Conservation (phyloP, 73 alveolate genomes). For the Tetrahymena elliotti region DNA sequence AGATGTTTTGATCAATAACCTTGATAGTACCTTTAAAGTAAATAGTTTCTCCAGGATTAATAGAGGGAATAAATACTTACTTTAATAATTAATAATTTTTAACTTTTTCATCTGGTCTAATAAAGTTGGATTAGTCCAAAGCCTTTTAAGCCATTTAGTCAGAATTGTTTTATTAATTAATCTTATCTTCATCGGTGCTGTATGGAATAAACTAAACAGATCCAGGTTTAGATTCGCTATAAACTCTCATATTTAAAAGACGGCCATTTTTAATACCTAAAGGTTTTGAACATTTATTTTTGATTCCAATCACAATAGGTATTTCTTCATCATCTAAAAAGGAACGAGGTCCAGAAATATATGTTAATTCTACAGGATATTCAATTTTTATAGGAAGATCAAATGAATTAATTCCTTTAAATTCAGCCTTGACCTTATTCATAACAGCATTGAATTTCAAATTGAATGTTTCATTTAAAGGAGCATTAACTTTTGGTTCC, state of each 20-base stretch:
- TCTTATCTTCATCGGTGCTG: neutral
- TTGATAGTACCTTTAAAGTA: neutral
- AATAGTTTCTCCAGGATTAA: neutral
- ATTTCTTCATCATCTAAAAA: neutral
- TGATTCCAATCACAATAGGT: neutral
- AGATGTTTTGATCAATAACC: neutral
- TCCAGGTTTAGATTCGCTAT: neutral
- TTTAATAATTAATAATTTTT: neutral
- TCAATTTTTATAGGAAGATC: neutral
- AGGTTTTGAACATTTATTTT: neutral
- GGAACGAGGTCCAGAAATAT: neutral
- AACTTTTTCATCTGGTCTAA: neutral
- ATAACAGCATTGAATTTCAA: neutral
- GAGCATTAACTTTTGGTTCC: neutral
- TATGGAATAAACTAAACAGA: neutral
- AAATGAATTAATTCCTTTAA: neutral
- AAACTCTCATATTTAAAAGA: neutral
- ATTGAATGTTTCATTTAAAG: neutral
- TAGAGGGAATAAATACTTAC: neutral
- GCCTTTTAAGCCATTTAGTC: neutral
- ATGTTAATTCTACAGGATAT: neutral
- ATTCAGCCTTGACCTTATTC: neutral
- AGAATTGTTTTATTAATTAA: neutral
- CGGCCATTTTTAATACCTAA: neutral
- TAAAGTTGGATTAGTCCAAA: neutral